These are phyloP conservation scores for Pseudopediastrum boryanum DNA, from an alignment of 139 green algal genomes.

Conservation along the genomic window DNA sequence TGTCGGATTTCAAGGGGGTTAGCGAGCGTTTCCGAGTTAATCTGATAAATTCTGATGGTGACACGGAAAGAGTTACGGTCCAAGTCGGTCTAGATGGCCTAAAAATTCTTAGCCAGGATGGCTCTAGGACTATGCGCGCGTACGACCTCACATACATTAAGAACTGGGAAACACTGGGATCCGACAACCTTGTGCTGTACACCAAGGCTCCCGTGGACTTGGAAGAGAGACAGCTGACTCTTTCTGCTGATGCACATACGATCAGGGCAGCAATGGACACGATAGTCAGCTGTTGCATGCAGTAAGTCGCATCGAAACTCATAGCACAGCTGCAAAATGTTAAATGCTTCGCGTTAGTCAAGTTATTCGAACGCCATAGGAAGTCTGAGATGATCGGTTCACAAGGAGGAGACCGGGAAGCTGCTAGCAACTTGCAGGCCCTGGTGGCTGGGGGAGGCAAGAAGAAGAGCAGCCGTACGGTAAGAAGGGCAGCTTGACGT, in stretches of 20 bases:
- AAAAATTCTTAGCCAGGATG: conserved; percentile 61
- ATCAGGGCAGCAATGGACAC: conserved; percentile 82
- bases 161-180: conserved; percentile 56
- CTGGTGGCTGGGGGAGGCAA: conserved; percentile 45
- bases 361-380: no score
- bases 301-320: conserved; percentile 62
- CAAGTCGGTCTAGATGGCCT: conserved; percentile 86
- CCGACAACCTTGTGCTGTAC: conserved; percentile 76
- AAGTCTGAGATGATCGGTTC: conserved; percentile 80
- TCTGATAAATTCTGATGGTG: conserved; percentile 24
- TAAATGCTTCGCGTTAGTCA: no score
- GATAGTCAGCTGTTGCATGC: conserved; percentile 88
- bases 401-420: conserved; percentile 52
- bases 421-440: conserved; percentile 65
- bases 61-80: conserved; percentile 58
- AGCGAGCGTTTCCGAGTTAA: conserved; percentile 26
- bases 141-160: conserved; percentile 87
- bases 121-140: conserved; percentile 57
- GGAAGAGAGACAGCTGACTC: conserved; percentile 79
- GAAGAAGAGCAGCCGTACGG: no score
- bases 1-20: background rate
- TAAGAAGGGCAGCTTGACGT: no score
- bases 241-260: conserved; percentile 68
- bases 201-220: conserved; percentile 81
- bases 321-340: no score